These are phyloP conservation scores for Cystobasidium pallidum DNA, from an alignment of 1,284 basidiomycete species.

Conservation along the genomic window DNA sequence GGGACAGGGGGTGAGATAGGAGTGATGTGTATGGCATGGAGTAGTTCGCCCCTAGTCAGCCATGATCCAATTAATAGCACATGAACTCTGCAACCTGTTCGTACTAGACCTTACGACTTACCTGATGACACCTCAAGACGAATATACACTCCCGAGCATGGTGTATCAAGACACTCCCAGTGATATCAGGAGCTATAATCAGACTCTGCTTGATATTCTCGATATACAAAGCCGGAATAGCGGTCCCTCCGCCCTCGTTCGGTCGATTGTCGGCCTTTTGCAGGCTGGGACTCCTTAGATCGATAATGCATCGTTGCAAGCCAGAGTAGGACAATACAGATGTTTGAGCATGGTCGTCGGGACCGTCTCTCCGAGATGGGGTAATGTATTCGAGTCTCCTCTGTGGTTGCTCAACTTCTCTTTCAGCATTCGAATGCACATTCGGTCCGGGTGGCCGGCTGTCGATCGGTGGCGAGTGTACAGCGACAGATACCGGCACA, in stretches of 20 bases:
- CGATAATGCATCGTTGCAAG: conserved; percentile 4
- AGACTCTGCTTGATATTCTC: conserved; percentile 11
- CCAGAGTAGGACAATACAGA: neutral
- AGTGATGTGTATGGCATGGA: too few species aligned
- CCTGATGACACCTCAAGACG: conserved; percentile 38
- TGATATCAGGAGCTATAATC: conserved; percentile 22
- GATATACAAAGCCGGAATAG: conserved; percentile 25
- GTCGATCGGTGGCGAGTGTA: neutral
- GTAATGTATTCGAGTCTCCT: neutral
- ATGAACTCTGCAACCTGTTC: too few species aligned
- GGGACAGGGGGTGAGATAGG: neutral
- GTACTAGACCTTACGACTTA: neutral
- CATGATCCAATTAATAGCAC: too few species aligned
- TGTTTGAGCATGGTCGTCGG: neutral
- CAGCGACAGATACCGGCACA: neutral
- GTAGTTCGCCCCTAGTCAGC: too few species aligned
- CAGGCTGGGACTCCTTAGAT: conserved; percentile 2
- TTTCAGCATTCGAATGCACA: neutral
- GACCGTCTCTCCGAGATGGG: neutral
- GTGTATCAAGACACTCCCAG: conserved; percentile 34
- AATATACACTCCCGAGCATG: conserved; percentile 29
- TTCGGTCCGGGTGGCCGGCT: neutral
- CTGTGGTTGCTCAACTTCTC: neutral
- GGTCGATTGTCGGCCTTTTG: neutral
- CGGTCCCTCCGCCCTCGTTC: neutral